These are phyloP conservation scores for Crepidotus variabilis DNA, from an alignment of 768 basidiomycete species.

Conservation along the genomic window DNA sequence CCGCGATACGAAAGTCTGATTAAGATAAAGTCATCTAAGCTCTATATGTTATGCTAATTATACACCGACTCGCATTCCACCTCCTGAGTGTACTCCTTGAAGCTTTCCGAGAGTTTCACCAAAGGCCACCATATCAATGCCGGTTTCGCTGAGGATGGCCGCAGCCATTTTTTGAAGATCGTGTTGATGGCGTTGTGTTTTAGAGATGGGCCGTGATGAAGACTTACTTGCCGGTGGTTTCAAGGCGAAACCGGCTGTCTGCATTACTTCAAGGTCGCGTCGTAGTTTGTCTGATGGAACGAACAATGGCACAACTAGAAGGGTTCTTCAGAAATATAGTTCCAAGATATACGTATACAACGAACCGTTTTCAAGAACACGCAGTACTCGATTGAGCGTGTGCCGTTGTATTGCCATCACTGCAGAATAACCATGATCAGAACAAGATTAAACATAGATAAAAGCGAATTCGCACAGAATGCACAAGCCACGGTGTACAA, in stretches of 20 bases:
- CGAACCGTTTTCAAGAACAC: background rate
- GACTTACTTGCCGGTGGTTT: background rate
- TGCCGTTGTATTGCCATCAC: slow-evolving; percentile 1
- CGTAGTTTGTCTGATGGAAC: background rate
- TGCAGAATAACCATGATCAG: background rate
- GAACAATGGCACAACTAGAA: slow-evolving; percentile 1
- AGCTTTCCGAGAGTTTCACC: slow-evolving; percentile 20
- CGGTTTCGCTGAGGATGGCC: slow-evolving; percentile 19
- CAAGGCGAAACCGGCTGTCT: background rate
- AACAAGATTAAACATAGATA: background rate
- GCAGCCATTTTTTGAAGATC: slow-evolving; percentile 12
- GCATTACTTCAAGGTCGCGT: background rate
- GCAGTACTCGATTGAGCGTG: background rate
- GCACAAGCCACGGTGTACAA: background rate
- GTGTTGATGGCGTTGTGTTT: background rate
- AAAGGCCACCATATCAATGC: slow-evolving; percentile 21
- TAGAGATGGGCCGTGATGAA: background rate
- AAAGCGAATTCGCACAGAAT: background rate
- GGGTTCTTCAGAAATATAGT: background rate
- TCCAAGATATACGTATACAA: background rate
- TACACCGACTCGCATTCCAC: background rate
- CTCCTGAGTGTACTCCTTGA: background rate
- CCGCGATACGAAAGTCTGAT: background rate
- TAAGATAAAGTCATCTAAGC: background rate
- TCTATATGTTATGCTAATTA: background rate